Percentiles rank a stretch among this genome's conserved stretches.
These are phyloP conservation scores for Trametes sanguinea DNA, from an alignment of 768 basidiomycete genomes.

Conservation along the genomic window DNA sequence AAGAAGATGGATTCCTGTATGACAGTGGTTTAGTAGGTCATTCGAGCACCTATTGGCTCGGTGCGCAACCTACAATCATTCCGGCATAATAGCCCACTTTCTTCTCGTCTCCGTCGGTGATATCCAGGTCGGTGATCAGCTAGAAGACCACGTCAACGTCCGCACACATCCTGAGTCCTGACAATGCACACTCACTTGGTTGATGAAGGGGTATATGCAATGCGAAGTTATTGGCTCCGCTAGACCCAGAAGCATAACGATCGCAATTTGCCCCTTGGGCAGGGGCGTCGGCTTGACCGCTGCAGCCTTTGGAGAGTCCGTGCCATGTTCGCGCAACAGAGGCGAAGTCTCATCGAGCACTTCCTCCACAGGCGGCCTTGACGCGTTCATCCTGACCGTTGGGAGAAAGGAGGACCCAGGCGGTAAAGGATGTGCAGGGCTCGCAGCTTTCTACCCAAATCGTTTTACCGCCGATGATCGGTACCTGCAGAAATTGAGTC, in stretches of 20 bases:
- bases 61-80: constrained; percentile 41
- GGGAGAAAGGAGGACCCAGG: neutral
- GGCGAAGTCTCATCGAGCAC: neutral
- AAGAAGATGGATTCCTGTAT: constrained; percentile 50
- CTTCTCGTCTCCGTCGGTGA: constrained; percentile 45
- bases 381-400: neutral
- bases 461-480: no score
- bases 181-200: constrained; percentile 37
- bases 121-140: constrained; percentile 45
- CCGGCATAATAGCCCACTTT: constrained; percentile 54
- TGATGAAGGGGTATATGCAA: constrained; percentile 53
- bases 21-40: no score
- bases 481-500: no score
- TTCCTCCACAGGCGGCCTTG: neutral
- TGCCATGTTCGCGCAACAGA: neutral
- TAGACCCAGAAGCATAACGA: constrained; percentile 44
- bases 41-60: neutral
- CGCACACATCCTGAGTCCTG: neutral
- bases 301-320: neutral
- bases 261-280: constrained; percentile 46
- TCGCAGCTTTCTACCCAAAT: no score
- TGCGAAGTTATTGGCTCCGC: constrained; percentile 50
- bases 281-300: constrained; percentile 40
- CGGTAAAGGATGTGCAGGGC: no score
- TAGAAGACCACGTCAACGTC: constrained; percentile 17